Evolutionary conservation across 768 basidiomycete genomes (phyloP).

Genomic region (Mycena crocata): DNA sequence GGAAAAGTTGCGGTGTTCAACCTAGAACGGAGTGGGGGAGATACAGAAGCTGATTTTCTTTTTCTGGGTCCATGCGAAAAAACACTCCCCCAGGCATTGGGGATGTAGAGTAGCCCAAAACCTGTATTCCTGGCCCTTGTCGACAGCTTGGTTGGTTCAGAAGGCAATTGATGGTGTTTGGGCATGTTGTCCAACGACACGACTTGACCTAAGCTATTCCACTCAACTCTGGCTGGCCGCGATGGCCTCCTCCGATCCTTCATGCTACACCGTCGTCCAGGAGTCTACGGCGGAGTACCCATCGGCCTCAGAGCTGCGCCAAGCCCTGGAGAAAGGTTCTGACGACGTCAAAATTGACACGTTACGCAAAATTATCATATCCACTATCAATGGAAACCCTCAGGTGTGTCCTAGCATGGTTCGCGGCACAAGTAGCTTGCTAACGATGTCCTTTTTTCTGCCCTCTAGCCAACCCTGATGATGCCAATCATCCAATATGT

Average conservation of each 20-base stretch:
- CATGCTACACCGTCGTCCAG: constrained; percentile 84
- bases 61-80: constrained; percentile 62
- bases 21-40: constrained; percentile 46
- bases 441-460: constrained; percentile 11
- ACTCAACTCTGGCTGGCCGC: constrained; percentile 29
- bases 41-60: constrained; percentile 57
- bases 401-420: constrained; percentile 66
- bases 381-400: constrained; percentile 94
- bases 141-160: too few relatives aligned
- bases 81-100: constrained; percentile 54
- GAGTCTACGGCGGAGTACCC: constrained; percentile 82
- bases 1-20: constrained; percentile 57
- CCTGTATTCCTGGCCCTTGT: too few relatives aligned
- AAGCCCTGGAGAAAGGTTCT: constrained; percentile 91
- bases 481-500: constrained; percentile 99
- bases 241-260: constrained; percentile 64
- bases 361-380: constrained; percentile 91
- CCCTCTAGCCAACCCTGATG: constrained; percentile 81
- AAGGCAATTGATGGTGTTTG: not conserved
- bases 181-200: constrained; percentile 6
- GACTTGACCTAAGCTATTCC: not conserved
- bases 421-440: not conserved
- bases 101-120: constrained; percentile 20
- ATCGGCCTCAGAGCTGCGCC: constrained; percentile 84
- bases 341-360: constrained; percentile 98